Evolutionary conservation across 2,329 filamentous ascomycete species (phyloP).

Genomic region (Cladophialophora immunda): DNA sequence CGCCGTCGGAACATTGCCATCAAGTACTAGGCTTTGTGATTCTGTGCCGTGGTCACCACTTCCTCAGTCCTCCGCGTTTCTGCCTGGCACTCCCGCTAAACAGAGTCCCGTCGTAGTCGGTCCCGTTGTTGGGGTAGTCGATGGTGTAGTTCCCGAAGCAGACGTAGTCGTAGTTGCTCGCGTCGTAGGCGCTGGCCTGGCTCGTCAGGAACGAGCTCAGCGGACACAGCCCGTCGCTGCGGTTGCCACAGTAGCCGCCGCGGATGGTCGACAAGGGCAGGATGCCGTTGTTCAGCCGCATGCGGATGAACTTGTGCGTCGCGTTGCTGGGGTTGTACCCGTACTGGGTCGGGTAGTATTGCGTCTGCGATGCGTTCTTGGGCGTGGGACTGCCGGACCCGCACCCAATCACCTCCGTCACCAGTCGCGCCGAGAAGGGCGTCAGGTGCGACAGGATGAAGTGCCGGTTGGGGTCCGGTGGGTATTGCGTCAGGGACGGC

Average conservation of each 20-base stretch:
- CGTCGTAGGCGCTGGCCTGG: slow-evolving; percentile 49
- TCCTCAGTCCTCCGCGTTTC: background rate
- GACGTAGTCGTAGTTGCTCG: slow-evolving; percentile 58
- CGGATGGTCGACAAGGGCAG: slow-evolving; percentile 58
- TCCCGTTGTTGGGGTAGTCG: slow-evolving; percentile 47
- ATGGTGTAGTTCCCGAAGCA: slow-evolving; percentile 61
- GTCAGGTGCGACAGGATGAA: slow-evolving; percentile 62
- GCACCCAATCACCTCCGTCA: slow-evolving; percentile 66
- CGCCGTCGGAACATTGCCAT: background rate
- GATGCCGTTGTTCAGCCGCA: slow-evolving; percentile 61
- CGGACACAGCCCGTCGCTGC: slow-evolving; percentile 58
- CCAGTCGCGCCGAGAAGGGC: slow-evolving; percentile 63
- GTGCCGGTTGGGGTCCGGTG: slow-evolving; percentile 47
- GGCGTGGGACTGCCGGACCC: slow-evolving; percentile 50
- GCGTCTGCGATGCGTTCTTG: slow-evolving; percentile 44
- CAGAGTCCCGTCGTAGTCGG: slow-evolving; percentile 56
- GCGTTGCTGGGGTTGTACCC: slow-evolving; percentile 55
- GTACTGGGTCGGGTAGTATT: slow-evolving; percentile 56
- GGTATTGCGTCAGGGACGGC: slow-evolving; percentile 53
- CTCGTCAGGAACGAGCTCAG: slow-evolving; percentile 53
- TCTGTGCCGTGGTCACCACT: background rate
- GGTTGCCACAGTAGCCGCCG: slow-evolving; percentile 54
- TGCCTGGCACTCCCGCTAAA: slow-evolving; percentile 14
- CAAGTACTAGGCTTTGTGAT: background rate
- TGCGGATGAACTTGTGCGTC: slow-evolving; percentile 59